Base-by-base conservation (phyloP, 768 basidiomycete genomes). In the Boletus tomentosulus region DNA sequence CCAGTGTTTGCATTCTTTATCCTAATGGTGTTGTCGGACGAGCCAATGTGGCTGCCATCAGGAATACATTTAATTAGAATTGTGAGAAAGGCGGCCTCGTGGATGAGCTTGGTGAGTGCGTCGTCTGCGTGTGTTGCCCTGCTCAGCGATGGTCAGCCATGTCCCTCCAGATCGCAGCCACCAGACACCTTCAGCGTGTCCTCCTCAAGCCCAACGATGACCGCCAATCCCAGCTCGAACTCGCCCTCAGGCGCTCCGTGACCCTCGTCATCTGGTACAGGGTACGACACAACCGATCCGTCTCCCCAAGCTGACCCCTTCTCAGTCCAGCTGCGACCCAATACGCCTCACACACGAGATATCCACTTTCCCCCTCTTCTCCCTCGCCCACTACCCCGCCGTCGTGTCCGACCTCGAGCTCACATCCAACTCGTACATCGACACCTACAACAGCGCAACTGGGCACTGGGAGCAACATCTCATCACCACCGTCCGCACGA, bases 201-300 rank as follows among this genome's bases (percentile, higher is more conserved):
- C 61, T 9, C 56, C 57, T 11, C 56, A 55, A 24, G 31, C 37
- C 19, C 60, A 43, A 53, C 53, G 56, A 69, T 34, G 65, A 71
- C 53, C 62, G 57, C 15, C 69, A 67, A 12, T 61, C 56, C 12
- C 68, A 74, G 59, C 57, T 71, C 54, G 69, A 71, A 50, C 72
- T 73, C 24, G 67, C 76, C 10, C 66, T 74, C 47, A 76, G 71
- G 53, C 77, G 82, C 33, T 81, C 84, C 6, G 76, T 85, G 9
- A 86, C 83, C 2, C 76, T 87, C 54, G 77, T 87, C 49, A 79
- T 86, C 55, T 87, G 85, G 85, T 85, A 85, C 71, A 81, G 84
- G 72, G 82, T 83, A 56, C 37, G 37, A 19, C 19, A 10, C 2
- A 1, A 2, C n/a, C 0, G 6, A 15, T 39, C 19, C 6, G 19